Base-by-base conservation (phyloP, 2,329 filamentous ascomycete species). In the Colletotrichum falcatum region DNA sequence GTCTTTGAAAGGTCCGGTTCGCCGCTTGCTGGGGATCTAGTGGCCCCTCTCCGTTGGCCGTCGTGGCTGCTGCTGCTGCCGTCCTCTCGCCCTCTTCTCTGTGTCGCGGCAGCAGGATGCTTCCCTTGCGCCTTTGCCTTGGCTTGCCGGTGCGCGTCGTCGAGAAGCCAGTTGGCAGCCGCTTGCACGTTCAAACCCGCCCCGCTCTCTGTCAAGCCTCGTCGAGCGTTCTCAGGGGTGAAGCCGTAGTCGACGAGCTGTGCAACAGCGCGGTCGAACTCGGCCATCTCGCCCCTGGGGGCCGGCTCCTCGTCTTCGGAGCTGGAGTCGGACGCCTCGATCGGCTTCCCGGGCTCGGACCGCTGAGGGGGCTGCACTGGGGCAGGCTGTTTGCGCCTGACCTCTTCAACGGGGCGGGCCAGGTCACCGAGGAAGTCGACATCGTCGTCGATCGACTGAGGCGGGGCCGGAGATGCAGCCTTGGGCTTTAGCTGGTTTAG, bases 231-330 rank as follows among this genome's bases (percentile, higher is more conserved):
- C 69, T 97, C 93, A 0, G 90, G 87, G 0, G 94, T 90, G 75
- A 99, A 99, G 0, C 96, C 96, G 89, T 98, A 98, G 74, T 98
- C 95, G 3, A 98, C 90, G 33, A 99, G 83, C 78, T 98, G 94
- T 12, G 93, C 94, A 33, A 98, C 89, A 12, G 94, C 93, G 74
- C 88, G 89, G 77, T 97, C 94, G 68, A 92, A 90, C 1, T 81
- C 73, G 70, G 84, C 79, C 74, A 80, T 64, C 72, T 70, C 74
- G 42, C 73, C 69, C 26, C 66, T 58, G 66, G 72, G 30, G 65
- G 70, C 48, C 62, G 76, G 76, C 20, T 78, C 78, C n/a, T 86
- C 85, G 3, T 83, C 83, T 53, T 85, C 81, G 33, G 83, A 82
- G 74, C 83, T 83, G 28, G 83, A 83, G 39, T 85, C 84, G 0